Base-by-base conservation (phyloP, 345 rosid species). In the Citrus inodora region DNA sequence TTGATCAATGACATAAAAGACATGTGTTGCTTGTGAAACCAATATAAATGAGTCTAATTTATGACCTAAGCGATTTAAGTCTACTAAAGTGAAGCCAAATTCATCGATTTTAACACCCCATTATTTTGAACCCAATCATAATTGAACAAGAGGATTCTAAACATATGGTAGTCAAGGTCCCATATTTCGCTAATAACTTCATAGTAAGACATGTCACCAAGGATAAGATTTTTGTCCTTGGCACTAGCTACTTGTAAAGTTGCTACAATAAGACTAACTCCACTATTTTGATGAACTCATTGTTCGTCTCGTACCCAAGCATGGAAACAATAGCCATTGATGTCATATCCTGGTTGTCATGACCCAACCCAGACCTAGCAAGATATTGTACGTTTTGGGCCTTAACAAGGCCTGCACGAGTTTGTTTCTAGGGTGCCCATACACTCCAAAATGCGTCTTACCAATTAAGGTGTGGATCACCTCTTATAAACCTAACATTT, bases 341-440 rank as follows among this genome's bases (percentile, higher is more conserved):
- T 62, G 33, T 27, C 2, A 27, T 62, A 11, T 9, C 35, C 7
- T 30, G 32, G 32, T 6, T 33, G 6, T 32, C 35, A 32, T 4
- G 5, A 4, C 5, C 35, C 0, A 32, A 32, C 5, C 35, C 0
- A 32, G 5, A 32, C 35, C 35, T 32, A 32, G 6, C 6, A 32
- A 0, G 35, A 4, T 32, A 32, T 32, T 32, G 35, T 32, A 0
- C 5, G 6, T 30, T 30, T 30, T 30, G 32, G 32, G 32, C 32
- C 0, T 3, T 30, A 30, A 30, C 32, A 30, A 30, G 4, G 4
- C 32, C 35, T 32, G 1, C 6, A 32, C 35, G 5, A 4, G 0
- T 32, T 32, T 32, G 0, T 32, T 32, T 4, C 6, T 4, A 0
- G 0, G 35, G 35, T 4, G 35, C 5, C 0, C 5, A 32, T 32